A percentile compares a stretch with the other conserved stretches of the same genome.
These are phyloP conservation scores for Pyrenophora tritici-repentis DNA, from an alignment of 2,329 filamentous ascomycete genomes.

Conservation along the genomic window DNA sequence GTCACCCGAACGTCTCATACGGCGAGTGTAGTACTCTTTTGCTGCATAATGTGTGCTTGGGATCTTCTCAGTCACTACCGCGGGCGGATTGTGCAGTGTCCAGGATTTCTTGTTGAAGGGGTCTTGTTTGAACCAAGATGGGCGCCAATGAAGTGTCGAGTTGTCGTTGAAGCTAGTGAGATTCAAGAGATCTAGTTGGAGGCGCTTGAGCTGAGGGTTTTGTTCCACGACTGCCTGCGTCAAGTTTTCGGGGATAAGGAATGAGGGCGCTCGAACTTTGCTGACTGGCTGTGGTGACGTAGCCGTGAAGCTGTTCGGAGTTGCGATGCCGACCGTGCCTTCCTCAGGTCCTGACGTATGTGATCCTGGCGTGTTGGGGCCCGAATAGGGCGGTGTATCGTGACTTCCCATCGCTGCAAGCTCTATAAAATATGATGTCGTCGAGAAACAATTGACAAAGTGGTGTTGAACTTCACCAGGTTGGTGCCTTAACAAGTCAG, in stretches of 20 bases:
- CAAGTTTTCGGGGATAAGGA: neutral
- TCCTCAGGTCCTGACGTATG: neutral
- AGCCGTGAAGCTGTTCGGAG: neutral
- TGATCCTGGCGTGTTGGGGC: constrained; percentile 2
- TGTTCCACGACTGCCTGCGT: constrained; percentile 23
- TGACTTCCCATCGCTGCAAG: constrained; percentile 1
- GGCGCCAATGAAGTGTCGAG: constrained; percentile 35
- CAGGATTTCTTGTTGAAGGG: constrained; percentile 14
- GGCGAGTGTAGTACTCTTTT: constrained; percentile 25
- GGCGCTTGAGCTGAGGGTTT: constrained; percentile 19
- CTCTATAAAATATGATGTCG: too few relatives aligned
- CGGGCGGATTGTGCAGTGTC: constrained; percentile 38
- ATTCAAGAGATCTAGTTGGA: constrained; percentile 36
- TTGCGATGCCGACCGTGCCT: neutral
- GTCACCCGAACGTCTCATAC: constrained; percentile 25
- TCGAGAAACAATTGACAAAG: too few relatives aligned
- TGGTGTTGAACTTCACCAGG: too few relatives aligned
- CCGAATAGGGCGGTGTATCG: constrained; percentile 9
- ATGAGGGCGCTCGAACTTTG: neutral
- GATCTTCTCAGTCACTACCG: constrained; percentile 34
- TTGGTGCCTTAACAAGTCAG: too few relatives aligned
- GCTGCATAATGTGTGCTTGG: neutral
- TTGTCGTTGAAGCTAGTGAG: constrained; percentile 36
- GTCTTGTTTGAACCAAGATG: constrained; percentile 29
- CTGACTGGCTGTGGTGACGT: neutral